A percentile compares a stretch with the other conserved stretches of the same genome.
phyloP scores from a whole-genome alignment of 2,329 filamentous ascomycete genomes.

The Fusarium hainanense region DNA sequence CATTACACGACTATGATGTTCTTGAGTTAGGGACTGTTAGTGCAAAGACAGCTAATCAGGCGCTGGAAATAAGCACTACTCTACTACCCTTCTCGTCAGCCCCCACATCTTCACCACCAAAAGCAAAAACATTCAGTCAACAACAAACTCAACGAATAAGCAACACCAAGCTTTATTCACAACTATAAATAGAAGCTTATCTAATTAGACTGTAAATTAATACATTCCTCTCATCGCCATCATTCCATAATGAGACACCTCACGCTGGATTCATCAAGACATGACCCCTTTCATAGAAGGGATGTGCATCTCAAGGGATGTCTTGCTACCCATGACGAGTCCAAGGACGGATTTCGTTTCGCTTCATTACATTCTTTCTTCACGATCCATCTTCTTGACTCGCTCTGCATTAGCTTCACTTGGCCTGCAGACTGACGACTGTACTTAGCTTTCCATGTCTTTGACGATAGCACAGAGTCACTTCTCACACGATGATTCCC shows the following conservation, averaged over 20 bases:
- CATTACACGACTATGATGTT: not conserved
- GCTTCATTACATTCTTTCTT: not conserved
- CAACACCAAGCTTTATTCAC: not conserved
- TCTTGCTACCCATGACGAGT: constrained; percentile 1
- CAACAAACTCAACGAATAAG: not conserved
- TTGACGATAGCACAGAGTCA: not conserved
- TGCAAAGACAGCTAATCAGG: too few relatives aligned
- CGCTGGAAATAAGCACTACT: not conserved
- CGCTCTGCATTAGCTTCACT: not conserved
- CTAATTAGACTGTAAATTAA: not conserved
- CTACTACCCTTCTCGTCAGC: not conserved
- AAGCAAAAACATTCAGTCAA: not conserved
- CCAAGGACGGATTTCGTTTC: not conserved
- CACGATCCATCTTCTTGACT: not conserved
- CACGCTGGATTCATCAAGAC: not conserved
- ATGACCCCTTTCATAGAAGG: constrained; percentile 13
- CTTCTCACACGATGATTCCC: not conserved
- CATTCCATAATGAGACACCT: not conserved
- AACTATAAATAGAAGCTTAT: not conserved
- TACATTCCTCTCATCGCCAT: not conserved
- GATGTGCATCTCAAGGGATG: not conserved
- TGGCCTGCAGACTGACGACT: not conserved
- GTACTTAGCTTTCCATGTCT: not conserved
- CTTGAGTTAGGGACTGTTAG: not conserved
- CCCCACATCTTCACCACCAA: not conserved